phyloP scores from a whole-genome alignment of 345 rosid species.

The Populus ilicifolia region DNA sequence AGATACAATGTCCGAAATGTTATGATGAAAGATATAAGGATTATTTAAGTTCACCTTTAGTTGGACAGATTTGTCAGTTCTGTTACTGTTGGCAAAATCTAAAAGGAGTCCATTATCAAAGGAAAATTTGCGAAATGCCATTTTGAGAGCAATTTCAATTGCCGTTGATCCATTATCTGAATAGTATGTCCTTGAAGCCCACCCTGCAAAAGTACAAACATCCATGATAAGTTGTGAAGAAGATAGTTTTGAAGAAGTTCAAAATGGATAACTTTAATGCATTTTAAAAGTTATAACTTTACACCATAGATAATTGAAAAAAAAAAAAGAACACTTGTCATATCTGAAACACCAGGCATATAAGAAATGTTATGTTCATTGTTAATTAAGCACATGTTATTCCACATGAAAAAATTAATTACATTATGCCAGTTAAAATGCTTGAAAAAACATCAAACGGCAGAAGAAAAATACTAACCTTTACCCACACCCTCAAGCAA shows the following conservation, averaged over 20 bases:
- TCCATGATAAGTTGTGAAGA: neutral
- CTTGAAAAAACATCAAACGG: neutral
- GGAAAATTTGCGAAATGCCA: constrained; percentile 86
- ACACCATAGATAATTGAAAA: neutral
- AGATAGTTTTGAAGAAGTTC: neutral
- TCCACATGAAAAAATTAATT: neutral
- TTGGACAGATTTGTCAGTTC: constrained; percentile 33
- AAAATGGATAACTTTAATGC: neutral
- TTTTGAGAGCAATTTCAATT: constrained; percentile 90
- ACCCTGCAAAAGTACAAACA: constrained; percentile 50
- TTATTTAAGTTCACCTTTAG: constrained; percentile 49
- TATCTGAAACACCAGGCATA: neutral
- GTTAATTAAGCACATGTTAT: neutral
- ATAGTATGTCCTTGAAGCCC: constrained; percentile 89
- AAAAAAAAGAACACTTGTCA: neutral
- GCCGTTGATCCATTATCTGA: constrained; percentile 97
- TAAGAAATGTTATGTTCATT: neutral
- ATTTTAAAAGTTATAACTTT: too few relatives aligned
- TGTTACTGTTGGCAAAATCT: constrained; percentile 20
- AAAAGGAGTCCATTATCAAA: constrained; percentile 49
- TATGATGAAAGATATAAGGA: constrained; percentile 6
- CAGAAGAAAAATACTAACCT: constrained; percentile 38
- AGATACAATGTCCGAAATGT: neutral
- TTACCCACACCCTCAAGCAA: constrained; percentile 88
- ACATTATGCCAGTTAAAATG: neutral